These are phyloP conservation scores for Daedalea quercina DNA, from an alignment of 768 basidiomycete genomes.

Conservation along the genomic window DNA sequence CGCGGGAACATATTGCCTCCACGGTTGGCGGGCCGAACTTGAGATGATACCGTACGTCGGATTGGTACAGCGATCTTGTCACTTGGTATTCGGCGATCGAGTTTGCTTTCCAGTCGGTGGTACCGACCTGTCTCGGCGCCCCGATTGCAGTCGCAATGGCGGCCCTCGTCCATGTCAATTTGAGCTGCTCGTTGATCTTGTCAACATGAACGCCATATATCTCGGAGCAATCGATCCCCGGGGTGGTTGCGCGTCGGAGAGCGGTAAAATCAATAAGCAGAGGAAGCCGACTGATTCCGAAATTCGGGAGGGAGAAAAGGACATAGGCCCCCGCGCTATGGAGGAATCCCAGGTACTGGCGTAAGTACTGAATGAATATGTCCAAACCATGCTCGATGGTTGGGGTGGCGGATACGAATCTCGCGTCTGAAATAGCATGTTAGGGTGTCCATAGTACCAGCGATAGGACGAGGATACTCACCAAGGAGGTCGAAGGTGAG, in stretches of 20 bases:
- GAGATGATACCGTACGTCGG: conserved; percentile 14
- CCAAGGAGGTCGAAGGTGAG: conserved; percentile 10
- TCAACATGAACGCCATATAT: conserved; percentile 7
- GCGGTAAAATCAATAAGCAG: conserved; percentile 17
- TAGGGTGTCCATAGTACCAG: background rate
- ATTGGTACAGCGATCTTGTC: conserved; percentile 5
- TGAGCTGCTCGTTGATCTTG: conserved; percentile 14
- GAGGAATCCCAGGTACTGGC: conserved; percentile 17
- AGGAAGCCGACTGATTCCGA: conserved; percentile 13
- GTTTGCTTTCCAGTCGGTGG: background rate
- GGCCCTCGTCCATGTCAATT: conserved; percentile 10
- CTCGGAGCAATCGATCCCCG: background rate
- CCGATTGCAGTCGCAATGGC: conserved; percentile 5
- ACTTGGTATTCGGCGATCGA: conserved; percentile 16
- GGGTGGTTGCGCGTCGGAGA: background rate
- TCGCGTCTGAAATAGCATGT: conserved; percentile 4
- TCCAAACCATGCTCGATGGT: background rate
- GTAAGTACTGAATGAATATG: conserved; percentile 9
- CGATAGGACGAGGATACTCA: conserved; percentile 3
- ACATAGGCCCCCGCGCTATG: conserved; percentile 17
- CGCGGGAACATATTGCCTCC: conserved; percentile 17
- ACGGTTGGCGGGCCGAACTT: conserved; percentile 18
- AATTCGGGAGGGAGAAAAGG: conserved; percentile 24
- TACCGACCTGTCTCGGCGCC: background rate
- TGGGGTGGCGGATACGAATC: conserved; percentile 1